phyloP scores from a whole-genome alignment of 73 alveolate species.

The Tetrahymena elliotti region DNA sequence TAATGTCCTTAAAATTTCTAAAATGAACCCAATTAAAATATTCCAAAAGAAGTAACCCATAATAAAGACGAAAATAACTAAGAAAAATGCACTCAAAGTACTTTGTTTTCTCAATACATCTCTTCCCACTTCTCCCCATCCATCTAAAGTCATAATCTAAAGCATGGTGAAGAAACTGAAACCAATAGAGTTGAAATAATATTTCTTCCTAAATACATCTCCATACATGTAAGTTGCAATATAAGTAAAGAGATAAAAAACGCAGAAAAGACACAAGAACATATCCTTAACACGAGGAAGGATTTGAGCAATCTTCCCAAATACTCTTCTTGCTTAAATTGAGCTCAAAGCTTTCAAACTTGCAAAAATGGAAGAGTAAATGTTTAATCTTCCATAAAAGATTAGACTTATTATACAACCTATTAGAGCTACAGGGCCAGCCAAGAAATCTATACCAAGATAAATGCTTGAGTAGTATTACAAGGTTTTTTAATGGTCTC shows the following conservation, averaged over 20 bases:
- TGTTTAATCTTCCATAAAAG: background rate
- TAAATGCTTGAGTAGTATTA: background rate
- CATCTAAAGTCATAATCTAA: background rate
- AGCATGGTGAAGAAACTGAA: background rate
- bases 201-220: background rate
- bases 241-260: background rate
- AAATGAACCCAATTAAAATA: background rate
- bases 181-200: background rate
- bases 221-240: background rate
- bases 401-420: background rate
- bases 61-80: background rate
- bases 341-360: background rate
- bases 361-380: background rate
- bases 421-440: background rate
- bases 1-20: background rate
- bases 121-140: background rate
- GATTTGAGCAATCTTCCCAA: background rate
- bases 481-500: background rate
- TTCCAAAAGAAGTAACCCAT: background rate
- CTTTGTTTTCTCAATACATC: background rate
- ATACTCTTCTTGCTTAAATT: background rate
- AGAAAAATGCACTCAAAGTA: background rate
- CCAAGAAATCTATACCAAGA: background rate
- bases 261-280: background rate
- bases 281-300: background rate